Evolutionary conservation across 2,329 filamentous ascomycete species (phyloP).

Genomic region (Arthrocladium fulminans): DNA sequence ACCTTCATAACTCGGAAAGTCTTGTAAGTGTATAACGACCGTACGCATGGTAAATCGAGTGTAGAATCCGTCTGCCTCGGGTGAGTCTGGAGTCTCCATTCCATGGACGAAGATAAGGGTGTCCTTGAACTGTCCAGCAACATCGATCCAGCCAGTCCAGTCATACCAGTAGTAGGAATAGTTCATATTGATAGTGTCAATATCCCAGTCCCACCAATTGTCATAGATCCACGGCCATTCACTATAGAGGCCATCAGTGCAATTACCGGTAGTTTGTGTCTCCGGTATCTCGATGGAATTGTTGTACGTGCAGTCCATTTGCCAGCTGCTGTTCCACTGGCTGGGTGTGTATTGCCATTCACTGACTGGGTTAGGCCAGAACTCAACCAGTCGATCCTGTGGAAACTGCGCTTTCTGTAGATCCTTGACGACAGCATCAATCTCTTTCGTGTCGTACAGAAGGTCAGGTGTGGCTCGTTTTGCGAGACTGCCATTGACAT

Average conservation of each 20-base stretch:
- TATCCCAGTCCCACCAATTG: slow-evolving; percentile 2
- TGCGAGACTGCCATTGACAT: slow-evolving; percentile 11
- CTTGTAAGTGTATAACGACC: slow-evolving; percentile 7
- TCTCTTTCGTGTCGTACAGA: slow-evolving; percentile 3
- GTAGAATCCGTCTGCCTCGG: too few relatives aligned
- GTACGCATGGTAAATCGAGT: slow-evolving; percentile 7
- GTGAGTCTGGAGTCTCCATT: slow-evolving; percentile 2
- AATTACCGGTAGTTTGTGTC: slow-evolving; percentile 5
- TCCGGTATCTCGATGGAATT: background rate
- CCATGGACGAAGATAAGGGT: slow-evolving; percentile 10
- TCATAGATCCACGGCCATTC: slow-evolving; percentile 6
- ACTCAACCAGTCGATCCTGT: slow-evolving; percentile 11
- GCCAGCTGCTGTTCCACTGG: slow-evolving; percentile 15
- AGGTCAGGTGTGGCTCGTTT: slow-evolving; percentile 3
- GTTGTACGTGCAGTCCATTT: slow-evolving; percentile 10
- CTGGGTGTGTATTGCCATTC: slow-evolving; percentile 10
- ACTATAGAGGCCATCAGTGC: slow-evolving; percentile 4
- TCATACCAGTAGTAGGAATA: slow-evolving; percentile 1
- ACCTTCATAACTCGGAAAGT: slow-evolving; percentile 7
- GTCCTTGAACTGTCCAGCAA: slow-evolving; percentile 7
- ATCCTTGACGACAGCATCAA: slow-evolving; percentile 9
- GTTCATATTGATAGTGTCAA: background rate
- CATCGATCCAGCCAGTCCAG: background rate
- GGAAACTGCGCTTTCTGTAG: slow-evolving; percentile 12
- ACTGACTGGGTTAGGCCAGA: slow-evolving; percentile 9